Conservation (phyloP, 768 basidiomycete species). For the Sarcodon sp. region DNA sequence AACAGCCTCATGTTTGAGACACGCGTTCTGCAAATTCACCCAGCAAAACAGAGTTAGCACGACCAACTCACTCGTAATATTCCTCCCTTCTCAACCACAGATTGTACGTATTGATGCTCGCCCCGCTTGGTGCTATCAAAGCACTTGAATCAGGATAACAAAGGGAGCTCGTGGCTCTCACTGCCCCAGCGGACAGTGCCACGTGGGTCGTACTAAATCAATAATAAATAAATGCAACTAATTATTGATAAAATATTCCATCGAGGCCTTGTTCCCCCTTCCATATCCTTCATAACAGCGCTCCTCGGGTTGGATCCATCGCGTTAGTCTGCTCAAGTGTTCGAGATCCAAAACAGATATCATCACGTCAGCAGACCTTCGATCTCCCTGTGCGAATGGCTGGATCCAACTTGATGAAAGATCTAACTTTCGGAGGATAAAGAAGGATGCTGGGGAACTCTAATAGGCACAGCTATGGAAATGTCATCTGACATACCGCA, state of each 20-base stretch:
- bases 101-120: too few relatives aligned
- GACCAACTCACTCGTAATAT: too few relatives aligned
- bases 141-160: too few relatives aligned
- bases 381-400: constrained; percentile 57
- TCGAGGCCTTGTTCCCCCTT: constrained; percentile 8
- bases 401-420: constrained; percentile 51
- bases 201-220: not conserved
- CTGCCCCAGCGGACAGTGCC: not conserved
- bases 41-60: too few relatives aligned
- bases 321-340: constrained; percentile 20
- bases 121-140: too few relatives aligned
- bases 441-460: constrained; percentile 32
- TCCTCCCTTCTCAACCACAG: too few relatives aligned
- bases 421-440: constrained; percentile 35
- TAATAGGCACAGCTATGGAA: not conserved
- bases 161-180: too few relatives aligned
- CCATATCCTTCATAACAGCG: constrained; percentile 21
- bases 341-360: constrained; percentile 19
- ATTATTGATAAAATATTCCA: not conserved
- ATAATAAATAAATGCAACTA: not conserved
- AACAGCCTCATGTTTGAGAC: not conserved
- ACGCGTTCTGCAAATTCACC: too few relatives aligned
- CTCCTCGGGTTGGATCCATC: constrained; percentile 16
- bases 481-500: constrained; percentile 28
- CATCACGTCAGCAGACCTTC: constrained; percentile 43